These are phyloP conservation scores for Alternaria tenuissima DNA, from an alignment of 2,329 filamentous ascomycete genomes.

Conservation along the genomic window DNA sequence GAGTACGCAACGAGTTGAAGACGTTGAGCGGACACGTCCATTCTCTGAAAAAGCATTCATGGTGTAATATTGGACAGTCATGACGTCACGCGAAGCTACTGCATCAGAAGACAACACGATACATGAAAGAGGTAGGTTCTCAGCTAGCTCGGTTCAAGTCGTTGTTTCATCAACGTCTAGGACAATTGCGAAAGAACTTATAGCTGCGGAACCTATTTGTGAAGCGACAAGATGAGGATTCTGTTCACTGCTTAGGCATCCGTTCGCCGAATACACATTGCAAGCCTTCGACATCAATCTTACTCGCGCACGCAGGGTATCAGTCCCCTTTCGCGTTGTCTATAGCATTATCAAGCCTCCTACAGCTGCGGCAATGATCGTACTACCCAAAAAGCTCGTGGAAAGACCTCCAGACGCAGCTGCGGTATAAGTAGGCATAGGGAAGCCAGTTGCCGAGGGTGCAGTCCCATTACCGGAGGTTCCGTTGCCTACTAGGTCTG, in stretches of 20 bases:
- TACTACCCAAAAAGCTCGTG: conserved; percentile 12
- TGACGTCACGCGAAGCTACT: conserved; percentile 9
- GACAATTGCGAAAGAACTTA: neutral
- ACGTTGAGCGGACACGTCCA: neutral
- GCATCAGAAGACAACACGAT: neutral
- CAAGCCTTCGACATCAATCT: neutral
- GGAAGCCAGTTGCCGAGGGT: neutral
- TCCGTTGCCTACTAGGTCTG: conserved; percentile 30
- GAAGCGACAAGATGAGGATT: neutral
- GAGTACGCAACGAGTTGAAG: neutral
- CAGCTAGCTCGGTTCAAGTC: neutral
- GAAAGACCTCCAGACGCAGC: conserved; percentile 16
- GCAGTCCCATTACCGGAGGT: conserved; percentile 20
- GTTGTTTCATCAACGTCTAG: neutral
- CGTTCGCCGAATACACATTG: neutral
- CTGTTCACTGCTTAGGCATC: neutral
- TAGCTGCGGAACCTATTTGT: neutral
- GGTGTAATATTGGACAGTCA: neutral
- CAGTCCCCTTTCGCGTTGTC: neutral
- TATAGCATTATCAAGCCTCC: conserved; percentile 23
- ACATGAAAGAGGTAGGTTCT: neutral
- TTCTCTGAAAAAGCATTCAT: neutral
- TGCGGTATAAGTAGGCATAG: conserved; percentile 10
- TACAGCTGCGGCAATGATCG: conserved; percentile 15
- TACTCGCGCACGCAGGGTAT: neutral